Percentiles rank a stretch among this genome's conserved stretches.
Conservation (phyloP, 1,284 basidiomycete species). For the Cryptococcus hybrid region DNA sequence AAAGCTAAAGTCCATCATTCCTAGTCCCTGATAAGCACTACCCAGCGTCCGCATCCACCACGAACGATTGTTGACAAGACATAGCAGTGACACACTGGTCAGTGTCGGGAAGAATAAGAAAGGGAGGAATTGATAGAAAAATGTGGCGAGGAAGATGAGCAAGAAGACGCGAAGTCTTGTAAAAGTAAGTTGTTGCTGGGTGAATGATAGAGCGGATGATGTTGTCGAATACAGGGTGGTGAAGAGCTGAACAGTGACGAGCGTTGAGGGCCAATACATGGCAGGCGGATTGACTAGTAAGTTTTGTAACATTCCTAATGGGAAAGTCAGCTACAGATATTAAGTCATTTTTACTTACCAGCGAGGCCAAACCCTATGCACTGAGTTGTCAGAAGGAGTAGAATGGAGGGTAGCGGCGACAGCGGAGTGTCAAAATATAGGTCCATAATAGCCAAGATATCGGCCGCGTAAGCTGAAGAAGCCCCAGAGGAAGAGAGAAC, state of each 20-base stretch:
- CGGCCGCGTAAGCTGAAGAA: slow-evolving; percentile 50
- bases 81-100: slow-evolving; percentile 53
- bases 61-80: slow-evolving; percentile 50
- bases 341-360: slow-evolving; percentile 30
- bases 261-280: slow-evolving; percentile 53
- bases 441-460: slow-evolving; percentile 53
- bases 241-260: slow-evolving; percentile 55
- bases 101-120: slow-evolving; percentile 54
- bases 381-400: slow-evolving; percentile 57
- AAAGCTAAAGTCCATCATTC: slow-evolving; percentile 53
- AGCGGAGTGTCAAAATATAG: slow-evolving; percentile 51
- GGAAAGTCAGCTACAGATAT: neutral
- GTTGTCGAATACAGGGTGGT: slow-evolving; percentile 54
- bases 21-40: slow-evolving; percentile 55
- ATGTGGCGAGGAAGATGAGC: slow-evolving; percentile 48
- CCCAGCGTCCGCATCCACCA: slow-evolving; percentile 52
- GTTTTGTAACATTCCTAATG: slow-evolving; percentile 46
- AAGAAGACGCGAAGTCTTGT: slow-evolving; percentile 52
- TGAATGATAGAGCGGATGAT: slow-evolving; percentile 13
- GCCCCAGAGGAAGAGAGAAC: slow-evolving; percentile 54
- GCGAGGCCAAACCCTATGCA: slow-evolving; percentile 57
- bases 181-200: slow-evolving; percentile 36
- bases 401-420: slow-evolving; percentile 50
- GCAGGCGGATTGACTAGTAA: slow-evolving; percentile 45
- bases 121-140: slow-evolving; percentile 54